Conservation (phyloP, 2,329 filamentous ascomycete genomes). For the Ceratocystis huliohia region DNA sequence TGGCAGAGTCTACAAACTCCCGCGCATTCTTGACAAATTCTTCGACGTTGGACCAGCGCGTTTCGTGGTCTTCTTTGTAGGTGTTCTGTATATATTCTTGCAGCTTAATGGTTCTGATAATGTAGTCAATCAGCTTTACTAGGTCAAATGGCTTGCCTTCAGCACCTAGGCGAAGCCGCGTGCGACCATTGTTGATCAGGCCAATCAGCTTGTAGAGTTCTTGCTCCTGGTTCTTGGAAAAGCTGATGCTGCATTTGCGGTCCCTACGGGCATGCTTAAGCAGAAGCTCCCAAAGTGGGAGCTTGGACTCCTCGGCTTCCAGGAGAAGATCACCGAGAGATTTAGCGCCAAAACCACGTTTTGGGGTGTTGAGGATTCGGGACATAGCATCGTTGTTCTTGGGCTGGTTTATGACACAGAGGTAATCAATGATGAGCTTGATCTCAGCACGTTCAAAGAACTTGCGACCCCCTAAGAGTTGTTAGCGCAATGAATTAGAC, state of each 20-base stretch:
- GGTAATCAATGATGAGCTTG: constrained; percentile 75
- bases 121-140: constrained; percentile 38
- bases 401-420: constrained; percentile 72
- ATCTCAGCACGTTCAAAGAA: constrained; percentile 91
- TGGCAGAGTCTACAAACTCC: constrained; percentile 47
- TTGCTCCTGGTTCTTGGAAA: constrained; percentile 34
- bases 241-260: constrained; percentile 36
- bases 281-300: constrained; percentile 66
- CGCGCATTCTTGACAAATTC: constrained; percentile 71
- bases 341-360: constrained; percentile 65
- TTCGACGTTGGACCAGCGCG: constrained; percentile 76
- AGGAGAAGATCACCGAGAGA: constrained; percentile 63
- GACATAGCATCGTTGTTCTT: constrained; percentile 77
- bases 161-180: constrained; percentile 26
- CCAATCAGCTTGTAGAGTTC: constrained; percentile 37
- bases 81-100: constrained; percentile 59
- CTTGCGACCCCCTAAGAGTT: constrained; percentile 44
- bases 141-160: constrained; percentile 28
- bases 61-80: constrained; percentile 62
- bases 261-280: constrained; percentile 40
- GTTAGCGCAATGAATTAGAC: constrained; percentile 1
- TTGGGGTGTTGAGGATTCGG: constrained; percentile 72
- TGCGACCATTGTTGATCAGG: constrained; percentile 29
- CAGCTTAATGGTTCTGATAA: constrained; percentile 56
- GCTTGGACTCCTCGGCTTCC: constrained; percentile 57